Evolutionary conservation across 73 alveolate genomes (phyloP).

Genomic region (Paramecium pentaurelia): DNA sequence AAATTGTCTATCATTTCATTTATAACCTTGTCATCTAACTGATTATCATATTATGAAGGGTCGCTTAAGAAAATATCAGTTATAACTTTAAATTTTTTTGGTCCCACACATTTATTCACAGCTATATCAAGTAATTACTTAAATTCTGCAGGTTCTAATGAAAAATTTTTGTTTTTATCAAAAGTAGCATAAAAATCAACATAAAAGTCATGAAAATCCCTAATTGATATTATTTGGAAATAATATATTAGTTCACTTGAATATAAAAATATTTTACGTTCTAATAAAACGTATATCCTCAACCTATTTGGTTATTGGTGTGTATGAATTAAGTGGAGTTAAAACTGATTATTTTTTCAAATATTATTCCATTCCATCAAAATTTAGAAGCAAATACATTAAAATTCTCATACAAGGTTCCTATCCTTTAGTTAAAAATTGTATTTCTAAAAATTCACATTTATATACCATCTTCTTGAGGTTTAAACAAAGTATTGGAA

Average conservation of each 20-base stretch:
- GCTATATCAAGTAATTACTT: background rate
- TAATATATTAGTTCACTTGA: background rate
- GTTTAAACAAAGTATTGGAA: background rate
- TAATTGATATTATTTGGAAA: background rate
- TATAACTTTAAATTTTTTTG: background rate
- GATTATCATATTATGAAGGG: background rate
- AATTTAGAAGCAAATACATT: background rate
- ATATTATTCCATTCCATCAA: background rate
- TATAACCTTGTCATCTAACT: background rate
- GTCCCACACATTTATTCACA: background rate
- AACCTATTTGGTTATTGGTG: background rate
- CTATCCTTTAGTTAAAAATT: background rate
- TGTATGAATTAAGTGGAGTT: background rate
- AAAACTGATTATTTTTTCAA: background rate
- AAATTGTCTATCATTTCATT: background rate
- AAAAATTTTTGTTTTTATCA: conserved; percentile 26
- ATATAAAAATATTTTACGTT: background rate
- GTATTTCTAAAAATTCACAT: background rate
- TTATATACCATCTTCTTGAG: background rate
- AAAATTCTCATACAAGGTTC: background rate
- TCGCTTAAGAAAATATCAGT: background rate
- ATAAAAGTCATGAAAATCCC: conserved; percentile 29
- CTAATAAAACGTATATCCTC: background rate
- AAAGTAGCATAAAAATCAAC: conserved; percentile 28
- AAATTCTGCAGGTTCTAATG: background rate